These are phyloP conservation scores for Chrysanthemum seticuspe DNA, from an alignment of 129 eudicot genomes.

Conservation along the genomic window DNA sequence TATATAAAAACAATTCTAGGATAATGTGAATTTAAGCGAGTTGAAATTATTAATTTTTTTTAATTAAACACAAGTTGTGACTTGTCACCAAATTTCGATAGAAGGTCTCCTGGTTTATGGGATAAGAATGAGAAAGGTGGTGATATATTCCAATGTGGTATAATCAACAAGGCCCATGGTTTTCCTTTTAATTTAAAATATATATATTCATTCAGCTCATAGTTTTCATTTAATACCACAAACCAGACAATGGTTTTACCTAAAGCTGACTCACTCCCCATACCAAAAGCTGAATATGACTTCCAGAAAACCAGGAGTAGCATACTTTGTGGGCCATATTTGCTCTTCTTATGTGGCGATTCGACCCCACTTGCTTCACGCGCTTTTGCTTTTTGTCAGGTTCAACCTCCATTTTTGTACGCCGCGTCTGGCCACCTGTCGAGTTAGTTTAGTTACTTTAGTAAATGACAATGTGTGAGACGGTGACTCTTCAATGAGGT, in stretches of 20 bases:
- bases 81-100: slow-evolving; percentile 19
- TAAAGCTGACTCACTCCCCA: slow-evolving; percentile 25
- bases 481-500: slow-evolving; percentile 8
- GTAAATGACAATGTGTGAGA: neutral
- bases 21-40: neutral
- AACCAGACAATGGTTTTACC: slow-evolving; percentile 12
- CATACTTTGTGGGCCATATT: slow-evolving; percentile 24
- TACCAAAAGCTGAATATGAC: slow-evolving; percentile 19
- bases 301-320: slow-evolving; percentile 75
- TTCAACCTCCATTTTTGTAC: neutral
- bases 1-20: too few species aligned
- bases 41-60: neutral
- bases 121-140: slow-evolving; percentile 30
- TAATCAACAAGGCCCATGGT: slow-evolving; percentile 30
- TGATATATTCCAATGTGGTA: slow-evolving; percentile 37
- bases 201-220: neutral
- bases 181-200: neutral
- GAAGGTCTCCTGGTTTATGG: slow-evolving; percentile 37
- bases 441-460: neutral
- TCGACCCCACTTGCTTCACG: slow-evolving; percentile 59
- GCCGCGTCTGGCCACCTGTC: slow-evolving; percentile 18
- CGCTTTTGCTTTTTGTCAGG: slow-evolving; percentile 14
- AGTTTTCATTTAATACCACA: slow-evolving; percentile 22
- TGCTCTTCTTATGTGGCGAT: slow-evolving; percentile 54
- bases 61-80: slow-evolving; percentile 9